These are phyloP conservation scores for Nannochloropsis oceanica DNA, from an alignment of 108 stramenopile genomes.

Conservation along the genomic window DNA sequence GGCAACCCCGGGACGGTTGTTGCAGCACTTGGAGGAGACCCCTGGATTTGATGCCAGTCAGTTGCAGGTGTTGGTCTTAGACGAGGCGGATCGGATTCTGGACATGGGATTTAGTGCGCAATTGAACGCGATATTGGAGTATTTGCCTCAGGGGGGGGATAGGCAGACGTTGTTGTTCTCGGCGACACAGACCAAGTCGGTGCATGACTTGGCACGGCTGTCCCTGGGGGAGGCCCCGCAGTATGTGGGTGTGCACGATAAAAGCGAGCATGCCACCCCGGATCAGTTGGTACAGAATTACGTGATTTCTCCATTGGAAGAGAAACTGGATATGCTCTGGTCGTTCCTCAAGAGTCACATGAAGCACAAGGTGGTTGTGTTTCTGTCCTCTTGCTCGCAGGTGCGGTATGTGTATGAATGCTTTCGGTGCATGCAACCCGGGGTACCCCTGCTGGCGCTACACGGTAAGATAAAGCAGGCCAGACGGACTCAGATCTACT, in stretches of 20 bases:
- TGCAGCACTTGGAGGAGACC: constrained; percentile 97
- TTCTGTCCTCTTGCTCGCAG: constrained; percentile 88
- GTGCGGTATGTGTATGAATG: constrained; percentile 78
- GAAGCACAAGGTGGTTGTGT: constrained; percentile 83
- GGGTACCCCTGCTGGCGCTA: constrained; percentile 83
- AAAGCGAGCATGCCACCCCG: constrained; percentile 53
- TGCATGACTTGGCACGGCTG: constrained; percentile 36
- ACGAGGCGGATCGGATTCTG: constrained; percentile 94
- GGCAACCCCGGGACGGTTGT: constrained; percentile 83
- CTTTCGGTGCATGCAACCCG: constrained; percentile 83
- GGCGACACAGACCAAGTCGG: constrained; percentile 78
- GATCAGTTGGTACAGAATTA: constrained; percentile 64
- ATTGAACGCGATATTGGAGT: constrained; percentile 71
- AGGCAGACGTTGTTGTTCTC: constrained; percentile 93
- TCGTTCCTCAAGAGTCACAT: constrained; percentile 90
- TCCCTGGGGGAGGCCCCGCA: constrained; percentile 28
- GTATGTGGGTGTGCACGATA: constrained; percentile 38
- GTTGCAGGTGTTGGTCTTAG: constrained; percentile 80
- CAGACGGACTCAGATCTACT: constrained; percentile 81
- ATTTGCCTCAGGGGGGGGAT: constrained; percentile 48
- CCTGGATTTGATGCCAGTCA: constrained; percentile 68
- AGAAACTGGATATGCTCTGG: constrained; percentile 88
- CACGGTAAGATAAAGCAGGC: constrained; percentile 95
- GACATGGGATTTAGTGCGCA: constrained; percentile 96
- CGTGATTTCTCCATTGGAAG: constrained; percentile 61